phyloP scores from a whole-genome alignment of 1,284 basidiomycete species.

The Moesziomyces antarcticus region DNA sequence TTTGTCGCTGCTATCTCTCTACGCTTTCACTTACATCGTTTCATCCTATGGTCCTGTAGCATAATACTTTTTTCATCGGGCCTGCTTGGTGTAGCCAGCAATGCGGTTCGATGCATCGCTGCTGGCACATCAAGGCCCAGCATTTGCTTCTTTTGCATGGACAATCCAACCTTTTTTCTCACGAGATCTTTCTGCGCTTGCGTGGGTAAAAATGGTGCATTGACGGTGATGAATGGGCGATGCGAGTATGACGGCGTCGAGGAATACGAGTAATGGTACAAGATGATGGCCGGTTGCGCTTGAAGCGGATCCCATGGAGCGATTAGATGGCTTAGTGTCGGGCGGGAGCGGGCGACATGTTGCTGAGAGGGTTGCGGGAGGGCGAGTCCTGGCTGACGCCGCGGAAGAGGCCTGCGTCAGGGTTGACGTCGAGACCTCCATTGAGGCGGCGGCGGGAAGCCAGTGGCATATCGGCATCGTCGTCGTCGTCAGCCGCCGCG shows the following conservation, averaged over 20 bases:
- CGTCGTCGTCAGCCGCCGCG: constrained; percentile 3
- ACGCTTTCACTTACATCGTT: background rate
- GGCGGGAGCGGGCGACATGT: constrained; percentile 12
- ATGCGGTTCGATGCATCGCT: background rate
- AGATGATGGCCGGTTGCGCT: background rate
- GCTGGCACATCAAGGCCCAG: background rate
- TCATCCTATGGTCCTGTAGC: background rate
- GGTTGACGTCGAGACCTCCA: constrained; percentile 22
- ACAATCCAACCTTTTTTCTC: background rate
- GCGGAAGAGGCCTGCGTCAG: constrained; percentile 28
- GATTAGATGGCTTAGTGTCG: background rate
- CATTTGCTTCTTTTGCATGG: constrained; percentile 1
- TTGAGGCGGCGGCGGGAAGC: constrained; percentile 8
- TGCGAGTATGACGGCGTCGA: too few species aligned
- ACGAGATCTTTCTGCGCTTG: too few species aligned
- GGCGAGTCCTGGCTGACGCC: constrained; percentile 2
- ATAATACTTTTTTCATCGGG: background rate
- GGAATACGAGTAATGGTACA: too few species aligned
- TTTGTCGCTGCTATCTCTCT: background rate
- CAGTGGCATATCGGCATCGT: constrained; percentile 20
- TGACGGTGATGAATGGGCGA: background rate
- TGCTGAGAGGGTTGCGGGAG: constrained; percentile 23
- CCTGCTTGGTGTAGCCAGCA: background rate
- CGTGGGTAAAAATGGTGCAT: background rate
- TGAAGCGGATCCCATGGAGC: too few species aligned